These are phyloP conservation scores for Achlya hypogyna DNA, from an alignment of 352 stramenopile species.

Conservation along the genomic window DNA sequence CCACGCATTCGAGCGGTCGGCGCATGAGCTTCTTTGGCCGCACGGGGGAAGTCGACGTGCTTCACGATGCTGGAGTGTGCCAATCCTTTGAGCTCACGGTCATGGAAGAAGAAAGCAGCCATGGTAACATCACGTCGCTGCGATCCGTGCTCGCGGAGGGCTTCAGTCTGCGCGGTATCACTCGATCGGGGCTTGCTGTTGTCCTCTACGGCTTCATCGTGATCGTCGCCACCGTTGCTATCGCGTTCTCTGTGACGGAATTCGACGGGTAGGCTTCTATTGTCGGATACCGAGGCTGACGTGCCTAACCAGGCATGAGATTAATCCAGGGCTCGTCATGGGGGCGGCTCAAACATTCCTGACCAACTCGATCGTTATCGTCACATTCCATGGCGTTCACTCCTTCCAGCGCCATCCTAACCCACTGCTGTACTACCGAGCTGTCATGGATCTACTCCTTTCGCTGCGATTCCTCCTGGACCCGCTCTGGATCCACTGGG, in stretches of 20 bases:
- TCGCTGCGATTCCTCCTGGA: constrained; percentile 65
- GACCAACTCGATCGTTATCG: constrained; percentile 39
- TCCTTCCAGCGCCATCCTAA: constrained; percentile 70
- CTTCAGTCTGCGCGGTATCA: background rate
- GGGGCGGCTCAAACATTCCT: constrained; percentile 3
- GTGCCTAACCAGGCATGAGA: background rate
- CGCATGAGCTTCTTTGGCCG: constrained; percentile 9
- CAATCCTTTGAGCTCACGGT: background rate
- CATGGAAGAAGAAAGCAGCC: background rate
- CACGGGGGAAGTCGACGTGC: background rate
- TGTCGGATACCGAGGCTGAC: background rate
- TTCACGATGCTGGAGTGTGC: background rate
- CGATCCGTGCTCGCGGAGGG: background rate
- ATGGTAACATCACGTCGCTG: background rate
- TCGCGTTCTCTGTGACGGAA: background rate
- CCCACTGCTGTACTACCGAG: constrained; percentile 79
- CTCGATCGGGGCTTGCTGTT: background rate
- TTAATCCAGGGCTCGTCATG: constrained; percentile 12
- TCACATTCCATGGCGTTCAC: constrained; percentile 73
- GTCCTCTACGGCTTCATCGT: background rate
- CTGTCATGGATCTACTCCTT: constrained; percentile 58
- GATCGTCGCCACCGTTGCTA: background rate
- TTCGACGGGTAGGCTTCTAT: background rate
- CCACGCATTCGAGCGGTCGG: background rate
- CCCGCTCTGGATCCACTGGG: constrained; percentile 40